These are phyloP conservation scores for Rosa lucieae DNA, from an alignment of 306 rosid genomes.

Conservation along the genomic window DNA sequence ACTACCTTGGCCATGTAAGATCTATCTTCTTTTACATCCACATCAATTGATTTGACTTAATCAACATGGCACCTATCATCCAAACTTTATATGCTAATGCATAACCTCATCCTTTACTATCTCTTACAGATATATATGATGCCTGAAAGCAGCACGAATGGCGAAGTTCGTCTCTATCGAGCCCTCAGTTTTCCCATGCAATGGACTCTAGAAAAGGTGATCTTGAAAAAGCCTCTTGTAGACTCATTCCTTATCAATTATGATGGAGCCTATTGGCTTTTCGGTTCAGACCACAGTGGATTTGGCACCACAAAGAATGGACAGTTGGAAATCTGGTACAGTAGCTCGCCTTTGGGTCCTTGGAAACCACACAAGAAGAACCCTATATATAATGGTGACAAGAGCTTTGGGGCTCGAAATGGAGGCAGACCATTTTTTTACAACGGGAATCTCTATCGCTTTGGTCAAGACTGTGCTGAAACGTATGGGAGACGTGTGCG, in stretches of 20 bases:
- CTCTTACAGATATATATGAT: slow-evolving; percentile 79
- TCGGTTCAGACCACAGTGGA: slow-evolving; percentile 92
- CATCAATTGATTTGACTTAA: not conserved
- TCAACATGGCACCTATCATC: not conserved
- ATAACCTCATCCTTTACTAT: slow-evolving; percentile 6
- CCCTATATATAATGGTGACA: slow-evolving; percentile 73
- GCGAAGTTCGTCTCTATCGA: slow-evolving; percentile 86
- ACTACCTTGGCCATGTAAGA: slow-evolving; percentile 70
- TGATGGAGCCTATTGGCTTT: slow-evolving; percentile 78
- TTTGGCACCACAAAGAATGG: slow-evolving; percentile 87
- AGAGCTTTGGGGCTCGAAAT: slow-evolving; percentile 90
- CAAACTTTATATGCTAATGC: not conserved
- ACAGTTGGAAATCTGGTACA: slow-evolving; percentile 88
- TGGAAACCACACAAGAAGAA: slow-evolving; percentile 88
- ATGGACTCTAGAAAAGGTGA: slow-evolving; percentile 78
- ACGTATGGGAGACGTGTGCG: slow-evolving; percentile 80
- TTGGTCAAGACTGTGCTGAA: slow-evolving; percentile 95
- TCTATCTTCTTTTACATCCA: slow-evolving; percentile 2
- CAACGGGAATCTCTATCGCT: slow-evolving; percentile 73
- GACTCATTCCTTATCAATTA: slow-evolving; percentile 65
- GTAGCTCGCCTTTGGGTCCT: slow-evolving; percentile 87
- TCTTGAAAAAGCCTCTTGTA: slow-evolving; percentile 78
- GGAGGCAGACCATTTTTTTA: slow-evolving; percentile 92
- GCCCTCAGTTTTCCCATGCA: slow-evolving; percentile 78
- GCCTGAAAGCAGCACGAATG: slow-evolving; percentile 86